Base-by-base conservation (phyloP, 2,329 filamentous ascomycete species). In the Diaporthe velutina region DNA sequence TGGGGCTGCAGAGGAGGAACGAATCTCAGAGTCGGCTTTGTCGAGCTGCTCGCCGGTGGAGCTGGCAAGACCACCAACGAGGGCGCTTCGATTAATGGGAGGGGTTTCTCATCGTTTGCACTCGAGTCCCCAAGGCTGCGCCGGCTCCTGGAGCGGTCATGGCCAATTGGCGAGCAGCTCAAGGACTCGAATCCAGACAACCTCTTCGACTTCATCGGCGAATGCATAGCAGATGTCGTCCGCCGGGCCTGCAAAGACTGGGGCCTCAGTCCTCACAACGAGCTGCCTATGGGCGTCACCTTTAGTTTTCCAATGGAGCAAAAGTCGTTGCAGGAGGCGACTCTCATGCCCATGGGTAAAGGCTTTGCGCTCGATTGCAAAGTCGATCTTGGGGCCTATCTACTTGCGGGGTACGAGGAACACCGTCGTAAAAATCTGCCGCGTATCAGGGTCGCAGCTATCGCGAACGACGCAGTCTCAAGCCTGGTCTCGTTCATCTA, bases 401-500 rank as follows among this genome's bases (percentile, higher is more conserved):
- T 94, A 9, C 82, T 88, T 13, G 83, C 85, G 45, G 92, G 92
- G 0, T 94, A 94, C 78, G 84, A 88, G 58, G 84, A 85, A 45
- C 84, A 88, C n/a, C 84, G 85, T 48, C 77, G 79, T 7, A 76
- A 82, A 54, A 13, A 25, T 17, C 83, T 95, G 30, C 94, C 94
- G 1, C 88, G 86, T 17, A 89, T 97, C 77, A 89, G 89, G 75
- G 92, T 96, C 70, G 89, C 91, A 12, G 94, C 94, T 67, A 96
- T 97, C 76, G 91, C 94, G 50, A 97, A 96, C 79, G 94, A 97
- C 79, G 91, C 94, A 0, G 94, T 96, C 50, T 93, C 94, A 8
- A 96, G 94, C 0, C 87, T 96, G 33, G 91, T 94, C 48, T 95
- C 94, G 0, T 91, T 95, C 77, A 91, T 94, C 42, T 95, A 95